Base-by-base conservation (phyloP, 352 stramenopile species). In the Globisporangium emineosum region DNA sequence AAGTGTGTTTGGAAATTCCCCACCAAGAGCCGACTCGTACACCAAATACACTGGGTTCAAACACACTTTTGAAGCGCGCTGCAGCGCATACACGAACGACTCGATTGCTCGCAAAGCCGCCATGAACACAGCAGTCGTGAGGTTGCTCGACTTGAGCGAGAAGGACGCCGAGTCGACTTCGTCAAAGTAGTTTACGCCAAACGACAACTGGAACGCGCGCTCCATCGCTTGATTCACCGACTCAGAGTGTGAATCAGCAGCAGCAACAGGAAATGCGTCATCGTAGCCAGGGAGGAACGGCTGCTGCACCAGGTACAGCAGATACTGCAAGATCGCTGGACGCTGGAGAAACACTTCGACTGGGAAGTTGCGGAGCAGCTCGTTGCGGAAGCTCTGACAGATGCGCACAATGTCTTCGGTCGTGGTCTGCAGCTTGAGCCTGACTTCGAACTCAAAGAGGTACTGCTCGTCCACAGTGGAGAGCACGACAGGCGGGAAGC, bases 371-470 rank as follows among this genome's bases (percentile, higher is more conserved):
- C 82, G 69, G 42, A 94, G 63, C 35, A 93, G 62, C 5, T 82
- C 61, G 13, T 77, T 76, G 45, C 81, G 70, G 54, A 93, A 83
- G 8, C 59, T 69, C 25, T 78, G 72, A 51, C 76, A 88, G 9
- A 79, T 71, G 21, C 55, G 57, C 19, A 90, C 83, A 53, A 91
- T 63, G 47, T 92, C 82, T 23, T 67, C 69, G 0, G 69, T 65
- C 30, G 64, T 72, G 13, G 76, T 86, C 17, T 77, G 68, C 25
- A 92, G 65, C 23, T 73, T 71, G 21, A 90, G 71, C 53, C 86
- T 89, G 54, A 93, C 83, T 62, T 94, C 78, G 63, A 92, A 90
- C 63, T 91, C 86, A 35, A 94, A 92, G 8, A 94, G 68, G 50
- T 71, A 71, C 60, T 94, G 82, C 35, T 93, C 83, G 60, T 94